Evolutionary conservation across 2,329 filamentous ascomycete genomes (phyloP).

Genomic region (Harringtonia lauricola): DNA sequence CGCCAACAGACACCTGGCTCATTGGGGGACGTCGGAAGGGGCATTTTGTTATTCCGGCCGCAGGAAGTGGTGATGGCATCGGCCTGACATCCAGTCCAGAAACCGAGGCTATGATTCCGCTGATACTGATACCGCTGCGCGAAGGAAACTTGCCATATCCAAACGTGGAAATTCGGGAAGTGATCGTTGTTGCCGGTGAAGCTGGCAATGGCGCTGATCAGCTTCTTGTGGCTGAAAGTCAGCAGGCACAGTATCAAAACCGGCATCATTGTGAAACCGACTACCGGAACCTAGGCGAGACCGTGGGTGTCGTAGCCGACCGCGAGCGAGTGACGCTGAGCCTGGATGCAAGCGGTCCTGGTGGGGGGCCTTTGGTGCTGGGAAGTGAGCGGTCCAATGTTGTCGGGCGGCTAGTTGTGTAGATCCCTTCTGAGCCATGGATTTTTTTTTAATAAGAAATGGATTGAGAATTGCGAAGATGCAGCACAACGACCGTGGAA

Average conservation of each 20-base stretch:
- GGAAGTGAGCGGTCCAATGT: conserved; percentile 40
- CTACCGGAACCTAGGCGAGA: conserved; percentile 66
- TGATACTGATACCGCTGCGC: conserved; percentile 71
- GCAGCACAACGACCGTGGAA: too few species aligned
- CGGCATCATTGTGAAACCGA: conserved; percentile 60
- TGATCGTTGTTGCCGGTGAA: conserved; percentile 22
- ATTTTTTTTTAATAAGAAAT: too few species aligned
- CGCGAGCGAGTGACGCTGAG: conserved; percentile 62
- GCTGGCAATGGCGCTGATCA: neutral
- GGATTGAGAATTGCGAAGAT: too few species aligned
- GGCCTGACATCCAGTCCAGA: conserved; percentile 28
- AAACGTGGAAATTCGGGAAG: conserved; percentile 63
- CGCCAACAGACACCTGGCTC: conserved; percentile 68
- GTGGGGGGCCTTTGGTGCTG: conserved; percentile 54
- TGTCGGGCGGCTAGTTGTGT: conserved; percentile 24
- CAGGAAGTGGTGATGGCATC: conserved; percentile 7
- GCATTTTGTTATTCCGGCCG: conserved; percentile 54
- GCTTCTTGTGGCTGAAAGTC: neutral
- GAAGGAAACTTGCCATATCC: conserved; percentile 72
- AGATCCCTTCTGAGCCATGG: neutral
- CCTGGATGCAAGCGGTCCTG: conserved; percentile 54
- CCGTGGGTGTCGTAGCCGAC: conserved; percentile 63
- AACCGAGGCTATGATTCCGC: conserved; percentile 46
- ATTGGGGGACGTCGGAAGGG: conserved; percentile 72
- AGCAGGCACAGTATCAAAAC: conserved; percentile 6